Evolutionary conservation across 805 yeast genomes (phyloP), one percentile per base, ranked within the genome.

Genomic region (Starmerella bombi): DNA sequence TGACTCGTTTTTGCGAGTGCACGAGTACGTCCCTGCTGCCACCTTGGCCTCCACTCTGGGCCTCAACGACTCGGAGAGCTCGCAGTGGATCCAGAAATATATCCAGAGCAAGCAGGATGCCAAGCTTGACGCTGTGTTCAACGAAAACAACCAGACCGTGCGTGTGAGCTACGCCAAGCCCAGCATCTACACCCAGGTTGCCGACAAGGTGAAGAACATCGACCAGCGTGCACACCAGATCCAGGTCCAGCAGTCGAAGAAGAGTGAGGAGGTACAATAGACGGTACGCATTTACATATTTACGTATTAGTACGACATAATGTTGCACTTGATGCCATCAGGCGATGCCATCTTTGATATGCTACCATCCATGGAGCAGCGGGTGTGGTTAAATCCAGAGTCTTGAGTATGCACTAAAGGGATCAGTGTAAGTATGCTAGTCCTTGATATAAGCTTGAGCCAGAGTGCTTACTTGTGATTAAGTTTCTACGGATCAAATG

Each of bases 161-260:
- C 42, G 41, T 6, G 44, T 45, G 18, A 17, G 69, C 55, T 74
- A 72, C 49, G 71, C 74, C 42, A 59, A 65, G 17, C 67, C 67
- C 37, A 65, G 74, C 51, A 72, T 74, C 31, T 69, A 78, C 61
- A 84, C 80, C 50, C 79, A 76, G 49, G 71, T 80, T 30, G 70
- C 72, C 47, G 81, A 76, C 52, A 73, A 70, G 58, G 74, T 80
- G n/a, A 76, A 75, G 64, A 75, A 75, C 4, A 61, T 75, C 51
- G 68, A 73, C 27, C 74, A 70, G 62, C 69, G 73, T 53, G 70
- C 78, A 16, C 69, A 66, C 55, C 79, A 75, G 58, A 63, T 73
- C 34, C 64, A 74, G 47, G 40, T 41, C 21, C 38, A 46, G 29
- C 42, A 44, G 41, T 4, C 18, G 17, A 41, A 35, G 30, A 35